Evolutionary conservation across 164 flowering plant species (phyloP).

Genomic region (Pachysandra terminalis): DNA sequence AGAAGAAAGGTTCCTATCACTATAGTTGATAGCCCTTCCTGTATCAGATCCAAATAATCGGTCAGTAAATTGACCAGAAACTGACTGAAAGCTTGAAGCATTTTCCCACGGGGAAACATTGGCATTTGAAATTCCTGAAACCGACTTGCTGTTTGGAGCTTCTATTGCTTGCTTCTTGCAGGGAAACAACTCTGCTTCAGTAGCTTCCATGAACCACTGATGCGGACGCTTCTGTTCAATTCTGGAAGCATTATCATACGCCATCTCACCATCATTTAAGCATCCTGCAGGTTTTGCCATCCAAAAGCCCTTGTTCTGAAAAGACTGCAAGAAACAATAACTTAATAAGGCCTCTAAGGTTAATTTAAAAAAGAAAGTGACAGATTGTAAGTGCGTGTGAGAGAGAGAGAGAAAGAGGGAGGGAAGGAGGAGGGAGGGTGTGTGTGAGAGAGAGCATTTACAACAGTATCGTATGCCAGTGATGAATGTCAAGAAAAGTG

Average conservation of each 20-base stretch:
- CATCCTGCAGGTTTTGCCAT: conserved; percentile 21
- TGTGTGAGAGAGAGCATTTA: too few relatives aligned
- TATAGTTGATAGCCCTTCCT: conserved; percentile 20
- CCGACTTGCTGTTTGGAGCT: conserved; percentile 24
- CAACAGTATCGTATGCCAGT: too few relatives aligned
- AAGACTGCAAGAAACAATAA: conserved; percentile 13
- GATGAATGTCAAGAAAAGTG: too few relatives aligned
- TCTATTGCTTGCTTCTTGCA: conserved; percentile 39
- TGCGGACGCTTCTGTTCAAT: conserved; percentile 37
- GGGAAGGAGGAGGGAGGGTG: too few relatives aligned
- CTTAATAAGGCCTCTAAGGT: background rate
- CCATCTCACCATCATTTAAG: conserved; percentile 24
- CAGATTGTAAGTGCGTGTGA: too few relatives aligned
- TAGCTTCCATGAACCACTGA: conserved; percentile 46
- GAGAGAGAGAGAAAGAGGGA: too few relatives aligned
- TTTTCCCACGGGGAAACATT: conserved; percentile 43
- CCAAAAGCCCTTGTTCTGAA: conserved; percentile 22
- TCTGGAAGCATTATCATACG: conserved; percentile 23
- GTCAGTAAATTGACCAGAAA: conserved; percentile 35
- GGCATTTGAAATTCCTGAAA: conserved; percentile 26
- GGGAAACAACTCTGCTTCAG: conserved; percentile 30
- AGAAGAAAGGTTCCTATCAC: conserved; percentile 14
- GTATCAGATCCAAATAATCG: conserved; percentile 42
- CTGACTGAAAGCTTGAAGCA: conserved; percentile 28
- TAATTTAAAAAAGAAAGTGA: too few relatives aligned